Evolutionary conservation across 345 rosid genomes (phyloP).

Genomic region (Citrus trifoliata): DNA sequence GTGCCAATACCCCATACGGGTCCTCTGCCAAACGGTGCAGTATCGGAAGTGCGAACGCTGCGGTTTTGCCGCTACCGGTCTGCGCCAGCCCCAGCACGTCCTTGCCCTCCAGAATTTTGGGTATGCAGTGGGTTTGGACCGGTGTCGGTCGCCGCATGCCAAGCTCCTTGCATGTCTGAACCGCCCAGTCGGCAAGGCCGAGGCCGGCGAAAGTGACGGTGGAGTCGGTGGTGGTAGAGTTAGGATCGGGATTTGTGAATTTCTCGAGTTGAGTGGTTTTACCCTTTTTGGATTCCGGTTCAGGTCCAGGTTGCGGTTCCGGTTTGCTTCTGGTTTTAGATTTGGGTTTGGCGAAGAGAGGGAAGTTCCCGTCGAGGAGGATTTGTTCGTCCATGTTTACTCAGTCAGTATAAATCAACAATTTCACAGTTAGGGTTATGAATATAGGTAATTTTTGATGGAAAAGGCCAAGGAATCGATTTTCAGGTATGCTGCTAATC

Average conservation of each 20-base stretch:
- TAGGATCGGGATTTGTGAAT: conserved; percentile 26
- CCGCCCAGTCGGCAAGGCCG: conserved; percentile 83
- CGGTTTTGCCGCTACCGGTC: conserved; percentile 95
- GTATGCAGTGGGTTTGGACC: conserved; percentile 83
- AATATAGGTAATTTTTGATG: neutral
- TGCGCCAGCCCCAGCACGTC: conserved; percentile 90
- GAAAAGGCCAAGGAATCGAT: neutral
- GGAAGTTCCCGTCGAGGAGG: conserved; percentile 37
- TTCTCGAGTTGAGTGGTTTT: conserved; percentile 18
- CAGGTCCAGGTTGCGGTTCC: conserved; percentile 6
- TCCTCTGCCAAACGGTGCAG: conserved; percentile 76
- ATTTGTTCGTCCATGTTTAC: conserved; percentile 21
- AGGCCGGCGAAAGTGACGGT: conserved; percentile 46
- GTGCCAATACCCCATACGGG: conserved; percentile 75
- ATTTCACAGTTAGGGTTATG: neutral
- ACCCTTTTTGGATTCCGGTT: neutral
- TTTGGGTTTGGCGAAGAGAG: conserved; percentile 49
- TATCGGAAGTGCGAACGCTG: conserved; percentile 92
- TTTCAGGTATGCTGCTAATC: no score
- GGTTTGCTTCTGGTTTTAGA: conserved; percentile 11
- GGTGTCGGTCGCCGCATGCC: conserved; percentile 81
- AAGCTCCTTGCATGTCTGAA: conserved; percentile 79
- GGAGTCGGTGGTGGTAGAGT: conserved; percentile 14
- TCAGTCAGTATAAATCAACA: neutral
- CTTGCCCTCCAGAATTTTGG: conserved; percentile 62